These are phyloP conservation scores for Euphorbia lathyris DNA, from an alignment of 345 rosid species.

Conservation along the genomic window DNA sequence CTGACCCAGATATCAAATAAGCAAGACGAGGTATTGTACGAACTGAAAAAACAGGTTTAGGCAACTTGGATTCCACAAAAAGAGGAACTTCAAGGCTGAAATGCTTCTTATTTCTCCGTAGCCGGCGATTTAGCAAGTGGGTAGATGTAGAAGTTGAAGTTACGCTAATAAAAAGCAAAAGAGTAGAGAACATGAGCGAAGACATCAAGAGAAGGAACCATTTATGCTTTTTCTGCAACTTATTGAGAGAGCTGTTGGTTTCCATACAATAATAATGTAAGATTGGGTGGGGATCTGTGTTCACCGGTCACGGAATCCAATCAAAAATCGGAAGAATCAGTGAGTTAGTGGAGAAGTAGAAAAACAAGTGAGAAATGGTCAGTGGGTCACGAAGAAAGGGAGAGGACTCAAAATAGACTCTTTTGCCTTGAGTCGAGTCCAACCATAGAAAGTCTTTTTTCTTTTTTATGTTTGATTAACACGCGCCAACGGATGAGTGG, in stretches of 20 bases:
- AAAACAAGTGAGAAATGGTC: neutral
- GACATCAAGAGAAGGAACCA: constrained; percentile 42
- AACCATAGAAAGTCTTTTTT: no score
- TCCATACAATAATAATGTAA: neutral
- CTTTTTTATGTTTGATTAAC: no score
- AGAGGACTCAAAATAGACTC: neutral
- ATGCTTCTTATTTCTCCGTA: neutral
- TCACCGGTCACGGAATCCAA: no score
- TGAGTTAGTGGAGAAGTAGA: neutral
- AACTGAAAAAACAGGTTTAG: no score
- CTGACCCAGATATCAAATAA: no score
- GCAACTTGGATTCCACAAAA: no score
- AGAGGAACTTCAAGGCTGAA: constrained; percentile 20
- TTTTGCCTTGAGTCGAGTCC: neutral
- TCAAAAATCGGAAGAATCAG: neutral
- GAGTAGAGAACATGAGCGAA: constrained; percentile 42
- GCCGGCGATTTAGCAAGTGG: constrained; percentile 23
- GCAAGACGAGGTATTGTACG: no score
- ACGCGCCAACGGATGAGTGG: neutral
- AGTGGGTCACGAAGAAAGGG: neutral
- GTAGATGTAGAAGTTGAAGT: constrained; percentile 31
- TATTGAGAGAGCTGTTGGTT: constrained; percentile 2
- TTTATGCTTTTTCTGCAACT: constrained; percentile 36
- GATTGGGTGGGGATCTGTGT: neutral
- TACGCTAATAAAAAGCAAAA: constrained; percentile 34